These are phyloP conservation scores for Chrysopogon serrulatus DNA, from an alignment of 176 grass and related monocot species.

Conservation along the genomic window DNA sequence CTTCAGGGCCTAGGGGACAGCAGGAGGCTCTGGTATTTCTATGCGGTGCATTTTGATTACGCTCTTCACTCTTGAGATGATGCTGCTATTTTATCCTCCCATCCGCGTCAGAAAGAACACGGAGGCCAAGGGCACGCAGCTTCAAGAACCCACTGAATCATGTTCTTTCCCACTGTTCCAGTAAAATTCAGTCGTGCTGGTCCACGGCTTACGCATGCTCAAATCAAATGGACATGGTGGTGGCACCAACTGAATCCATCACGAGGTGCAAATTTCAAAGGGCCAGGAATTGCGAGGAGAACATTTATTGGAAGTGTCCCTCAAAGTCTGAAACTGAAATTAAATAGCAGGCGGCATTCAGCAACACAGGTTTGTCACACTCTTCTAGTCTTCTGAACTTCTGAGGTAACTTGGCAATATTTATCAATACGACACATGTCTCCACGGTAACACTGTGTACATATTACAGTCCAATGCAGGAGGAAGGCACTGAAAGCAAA, in stretches of 20 bases:
- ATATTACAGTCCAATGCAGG: neutral
- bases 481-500: slow-evolving; percentile 10
- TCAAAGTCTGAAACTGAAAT: neutral
- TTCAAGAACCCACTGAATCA: slow-evolving; percentile 32
- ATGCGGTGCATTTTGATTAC: neutral
- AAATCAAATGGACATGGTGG: neutral
- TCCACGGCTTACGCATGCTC: slow-evolving; percentile 17
- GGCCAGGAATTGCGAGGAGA: neutral
- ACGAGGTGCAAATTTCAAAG: neutral
- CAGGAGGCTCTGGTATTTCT: neutral
- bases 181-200: neutral
- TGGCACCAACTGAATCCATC: neutral
- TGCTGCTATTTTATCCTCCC: slow-evolving; percentile 25
- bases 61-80: slow-evolving; percentile 40
- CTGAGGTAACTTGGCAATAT: neutral
- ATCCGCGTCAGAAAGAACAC: slow-evolving; percentile 5
- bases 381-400: neutral
- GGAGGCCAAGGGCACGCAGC: neutral
- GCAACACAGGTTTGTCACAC: neutral
- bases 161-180: slow-evolving; percentile 42
- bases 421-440: neutral
- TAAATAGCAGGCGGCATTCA: neutral
- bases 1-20: neutral
- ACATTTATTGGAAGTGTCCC: neutral
- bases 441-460: neutral